Evolutionary conservation across 805 yeast species (phyloP).

Genomic region (Blastobotrys robertii): DNA sequence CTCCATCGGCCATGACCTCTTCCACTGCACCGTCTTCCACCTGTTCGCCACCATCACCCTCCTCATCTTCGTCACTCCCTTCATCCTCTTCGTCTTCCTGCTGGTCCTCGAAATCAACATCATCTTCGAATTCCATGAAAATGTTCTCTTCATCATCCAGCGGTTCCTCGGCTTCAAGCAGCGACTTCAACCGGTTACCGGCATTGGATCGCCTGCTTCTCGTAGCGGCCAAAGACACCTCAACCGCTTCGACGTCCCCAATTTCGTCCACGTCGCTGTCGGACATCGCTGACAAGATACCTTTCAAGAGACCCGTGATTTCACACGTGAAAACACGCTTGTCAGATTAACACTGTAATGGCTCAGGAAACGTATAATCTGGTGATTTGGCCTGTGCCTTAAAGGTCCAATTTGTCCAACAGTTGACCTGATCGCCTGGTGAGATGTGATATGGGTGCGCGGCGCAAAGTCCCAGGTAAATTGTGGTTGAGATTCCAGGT

Average conservation of each 20-base stretch:
- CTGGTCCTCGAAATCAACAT: constrained; percentile 31
- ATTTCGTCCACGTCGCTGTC: not conserved
- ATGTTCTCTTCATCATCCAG: constrained; percentile 55
- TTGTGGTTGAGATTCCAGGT: not conserved
- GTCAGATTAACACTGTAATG: no score
- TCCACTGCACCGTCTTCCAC: constrained; percentile 14
- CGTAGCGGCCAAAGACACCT: constrained; percentile 47
- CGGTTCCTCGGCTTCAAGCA: constrained; percentile 64
- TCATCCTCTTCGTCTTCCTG: constrained; percentile 24
- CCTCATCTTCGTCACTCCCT: constrained; percentile 19
- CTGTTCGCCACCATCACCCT: constrained; percentile 16
- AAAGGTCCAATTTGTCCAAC: no score
- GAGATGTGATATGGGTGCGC: no score
- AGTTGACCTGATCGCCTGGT: no score
- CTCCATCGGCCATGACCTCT: constrained; percentile 11
- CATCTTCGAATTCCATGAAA: constrained; percentile 33
- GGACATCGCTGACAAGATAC: not conserved
- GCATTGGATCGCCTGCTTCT: constrained; percentile 80
- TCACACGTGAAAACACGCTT: no score
- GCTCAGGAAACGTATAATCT: no score
- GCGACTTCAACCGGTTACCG: constrained; percentile 68
- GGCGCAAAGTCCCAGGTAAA: no score
- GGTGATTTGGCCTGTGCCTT: no score
- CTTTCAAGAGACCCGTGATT: no score
- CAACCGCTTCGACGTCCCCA: constrained; percentile 19